Evolutionary conservation across 768 basidiomycete species (phyloP), one percentile per base, ranked within the genome.

Genomic region (Mycena latifolia): DNA sequence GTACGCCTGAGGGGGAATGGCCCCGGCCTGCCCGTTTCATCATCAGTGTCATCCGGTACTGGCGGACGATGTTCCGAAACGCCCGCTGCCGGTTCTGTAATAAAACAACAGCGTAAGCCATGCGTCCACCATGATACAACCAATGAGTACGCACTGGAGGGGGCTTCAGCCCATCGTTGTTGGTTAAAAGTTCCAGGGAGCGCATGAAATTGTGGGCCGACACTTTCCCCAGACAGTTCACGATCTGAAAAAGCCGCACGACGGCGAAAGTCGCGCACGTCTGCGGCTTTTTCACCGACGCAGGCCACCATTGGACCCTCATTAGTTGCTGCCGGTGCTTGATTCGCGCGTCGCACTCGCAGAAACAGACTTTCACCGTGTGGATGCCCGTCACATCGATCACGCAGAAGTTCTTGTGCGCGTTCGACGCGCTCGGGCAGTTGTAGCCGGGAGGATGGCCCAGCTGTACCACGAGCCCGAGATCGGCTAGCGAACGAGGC

Each of bases 251-350:
- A 5, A 50, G 27, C 15, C 28, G 48, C 1, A 50, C 12, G 7
- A 50, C 48, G 1, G 48, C 48, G 10, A 50, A 50, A 14, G 48
- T 50, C 8, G 48, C 27, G 12, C 48, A 50, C 8, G 48, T 50
- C 14, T 50, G 48, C 10, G 48, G 48, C 15, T 39, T 39, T 14
- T 39, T 39, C 37, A 39, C 37, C 7, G 62, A 64, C 10, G 71
- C 70, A 0, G 71, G 71, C 46, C 43, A 70, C 66, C 45, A 65
- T 7, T 37, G 18, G 0, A 45, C 48, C 2, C 69, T 45, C 52
- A 72, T 45, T 0, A 71, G 55, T 25, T 72, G 71, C 18, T 59
- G 50, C 0, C 57, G 54, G 20, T 57, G 54, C 10, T n/a, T 17
- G 1, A 63, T 28, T 0, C 31, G 48, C 18, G 55, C 14, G 24